These are phyloP conservation scores for Termitomyces bulborhizus DNA, from an alignment of 768 basidiomycete genomes.

Conservation along the genomic window DNA sequence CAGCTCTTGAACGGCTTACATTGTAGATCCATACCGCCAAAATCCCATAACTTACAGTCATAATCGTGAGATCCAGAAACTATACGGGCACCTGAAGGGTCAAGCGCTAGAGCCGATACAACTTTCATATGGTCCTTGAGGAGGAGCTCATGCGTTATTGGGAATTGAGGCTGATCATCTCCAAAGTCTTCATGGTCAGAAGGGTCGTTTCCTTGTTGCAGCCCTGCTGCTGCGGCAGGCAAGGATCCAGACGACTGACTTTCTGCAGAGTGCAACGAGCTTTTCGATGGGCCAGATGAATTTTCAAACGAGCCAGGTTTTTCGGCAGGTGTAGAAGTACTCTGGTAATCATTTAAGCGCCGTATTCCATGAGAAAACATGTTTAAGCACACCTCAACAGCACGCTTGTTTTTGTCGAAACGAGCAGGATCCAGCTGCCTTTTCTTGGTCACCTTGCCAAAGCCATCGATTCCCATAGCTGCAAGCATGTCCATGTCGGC, in stretches of 20 bases:
- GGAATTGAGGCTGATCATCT: constrained; percentile 58
- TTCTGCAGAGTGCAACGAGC: constrained; percentile 1
- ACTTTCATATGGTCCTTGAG: constrained; percentile 97
- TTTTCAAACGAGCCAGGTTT: neutral
- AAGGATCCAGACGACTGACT: constrained; percentile 20
- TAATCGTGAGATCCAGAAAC: constrained; percentile 94
- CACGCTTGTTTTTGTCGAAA: constrained; percentile 72
- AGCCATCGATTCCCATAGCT: constrained; percentile 80
- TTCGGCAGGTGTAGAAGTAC: neutral
- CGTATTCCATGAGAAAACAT: neutral
- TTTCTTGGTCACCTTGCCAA: constrained; percentile 69
- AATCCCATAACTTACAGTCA: constrained; percentile 98
- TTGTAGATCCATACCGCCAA: constrained; percentile 91
- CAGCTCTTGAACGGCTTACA: constrained; percentile 95
- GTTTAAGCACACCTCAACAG: constrained; percentile 32
- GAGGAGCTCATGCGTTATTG: constrained; percentile 83
- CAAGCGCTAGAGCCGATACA: constrained; percentile 85
- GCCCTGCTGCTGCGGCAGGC: constrained; percentile 15
- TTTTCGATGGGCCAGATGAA: constrained; percentile 15
- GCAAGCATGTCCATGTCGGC: constrained; percentile 65
- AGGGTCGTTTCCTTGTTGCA: constrained; percentile 42
- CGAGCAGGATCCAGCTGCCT: constrained; percentile 66
- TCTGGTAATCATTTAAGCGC: constrained; percentile 2
- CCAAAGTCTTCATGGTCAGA: constrained; percentile 40
- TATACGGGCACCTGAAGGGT: constrained; percentile 91